Conservation (phyloP, 1,139 yeast species). For the Spathaspora sp. region DNA sequence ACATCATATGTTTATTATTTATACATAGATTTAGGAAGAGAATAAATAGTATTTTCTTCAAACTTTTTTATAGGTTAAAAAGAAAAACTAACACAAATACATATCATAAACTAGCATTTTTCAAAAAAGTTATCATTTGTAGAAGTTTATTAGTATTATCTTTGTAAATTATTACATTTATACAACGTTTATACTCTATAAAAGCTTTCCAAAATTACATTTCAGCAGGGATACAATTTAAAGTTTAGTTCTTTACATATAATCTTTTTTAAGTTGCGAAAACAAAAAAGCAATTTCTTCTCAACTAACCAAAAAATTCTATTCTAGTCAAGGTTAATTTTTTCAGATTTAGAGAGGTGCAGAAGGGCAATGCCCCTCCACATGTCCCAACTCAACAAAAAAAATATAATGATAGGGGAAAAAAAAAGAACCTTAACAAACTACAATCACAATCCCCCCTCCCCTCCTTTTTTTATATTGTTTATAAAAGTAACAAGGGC, state of each 20-base stretch:
- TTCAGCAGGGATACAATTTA: background rate
- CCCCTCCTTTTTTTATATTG: background rate
- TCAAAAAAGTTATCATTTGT: background rate
- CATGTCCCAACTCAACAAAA: background rate
- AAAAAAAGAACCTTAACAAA: background rate
- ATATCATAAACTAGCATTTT: background rate
- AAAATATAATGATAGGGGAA: background rate
- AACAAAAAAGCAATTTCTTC: background rate
- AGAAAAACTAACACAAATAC: background rate
- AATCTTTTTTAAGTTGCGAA: conserved; percentile 1
- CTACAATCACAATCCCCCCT: too few species aligned
- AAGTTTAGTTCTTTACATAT: background rate
- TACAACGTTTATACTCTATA: too few species aligned
- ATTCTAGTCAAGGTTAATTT: too few species aligned
- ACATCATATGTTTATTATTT: background rate
- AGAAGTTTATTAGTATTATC: background rate
- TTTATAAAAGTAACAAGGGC: background rate
- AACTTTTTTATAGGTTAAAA: background rate
- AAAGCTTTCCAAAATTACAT: background rate
- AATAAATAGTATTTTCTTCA: background rate
- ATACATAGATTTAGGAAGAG: background rate
- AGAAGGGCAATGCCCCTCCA: background rate
- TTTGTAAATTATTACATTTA: background rate
- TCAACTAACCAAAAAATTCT: background rate
- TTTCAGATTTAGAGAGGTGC: conserved; percentile 2